Conservation (phyloP, 2,329 filamentous ascomycete species). For the Pyrenophora teres region DNA sequence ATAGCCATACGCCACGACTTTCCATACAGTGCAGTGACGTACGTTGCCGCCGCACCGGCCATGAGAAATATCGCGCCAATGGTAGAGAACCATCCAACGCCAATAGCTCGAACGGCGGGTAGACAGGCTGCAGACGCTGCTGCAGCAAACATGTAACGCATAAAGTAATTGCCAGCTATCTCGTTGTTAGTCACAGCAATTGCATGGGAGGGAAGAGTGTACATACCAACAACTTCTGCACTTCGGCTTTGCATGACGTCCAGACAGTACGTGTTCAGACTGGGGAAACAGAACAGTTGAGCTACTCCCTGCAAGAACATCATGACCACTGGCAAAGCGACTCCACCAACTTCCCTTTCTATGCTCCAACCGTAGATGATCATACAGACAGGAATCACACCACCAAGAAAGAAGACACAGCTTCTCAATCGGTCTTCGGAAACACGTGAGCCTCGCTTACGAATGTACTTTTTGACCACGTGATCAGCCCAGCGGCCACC, state of each 20-base stretch:
- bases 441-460: conserved; percentile 63
- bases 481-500: conserved; percentile 74
- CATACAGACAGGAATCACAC: conserved; percentile 65
- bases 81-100: conserved; percentile 81
- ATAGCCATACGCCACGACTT: conserved; percentile 58
- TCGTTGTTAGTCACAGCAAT: conserved; percentile 3
- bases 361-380: conserved; percentile 71
- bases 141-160: conserved; percentile 76
- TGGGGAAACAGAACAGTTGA: conserved; percentile 76
- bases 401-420: conserved; percentile 59
- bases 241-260: conserved; percentile 76
- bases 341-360: conserved; percentile 59
- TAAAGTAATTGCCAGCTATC: conserved; percentile 74
- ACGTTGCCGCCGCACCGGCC: conserved; percentile 52
- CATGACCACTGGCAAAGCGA: conserved; percentile 68
- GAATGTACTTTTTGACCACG: conserved; percentile 67
- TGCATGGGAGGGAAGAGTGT: neutral
- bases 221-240: conserved; percentile 67
- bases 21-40: conserved; percentile 58
- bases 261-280: conserved; percentile 78
- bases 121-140: conserved; percentile 72
- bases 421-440: conserved; percentile 69
- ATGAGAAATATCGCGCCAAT: conserved; percentile 66
- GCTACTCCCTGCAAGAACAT: conserved; percentile 77
- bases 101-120: conserved; percentile 73